A percentile compares a stretch with the other conserved stretches of the same genome.
phyloP scores from a whole-genome alignment of 176 grass and related monocot species.

The Triticum urartu region DNA sequence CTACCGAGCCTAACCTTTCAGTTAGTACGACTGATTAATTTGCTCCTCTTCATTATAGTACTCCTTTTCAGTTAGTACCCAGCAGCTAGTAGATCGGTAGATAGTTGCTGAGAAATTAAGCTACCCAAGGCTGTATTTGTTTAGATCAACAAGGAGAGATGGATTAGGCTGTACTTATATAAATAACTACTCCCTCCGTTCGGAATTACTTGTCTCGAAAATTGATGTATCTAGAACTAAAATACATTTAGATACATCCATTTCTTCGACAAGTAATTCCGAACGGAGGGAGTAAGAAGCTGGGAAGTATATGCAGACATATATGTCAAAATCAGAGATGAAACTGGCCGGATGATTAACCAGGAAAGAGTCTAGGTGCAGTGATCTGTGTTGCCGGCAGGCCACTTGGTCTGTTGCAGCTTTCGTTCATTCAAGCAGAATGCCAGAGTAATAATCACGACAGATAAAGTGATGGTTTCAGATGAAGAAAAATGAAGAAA shows the following conservation, averaged over 20 bases:
- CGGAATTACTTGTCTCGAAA: no score
- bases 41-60: neutral
- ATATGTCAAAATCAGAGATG: no score
- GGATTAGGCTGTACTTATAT: no score
- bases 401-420: constrained; percentile 2
- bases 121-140: no score
- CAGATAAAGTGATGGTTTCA: constrained; percentile 1
- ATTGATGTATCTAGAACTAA: no score
- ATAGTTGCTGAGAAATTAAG: no score
- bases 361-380: neutral
- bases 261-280: no score
- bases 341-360: neutral
- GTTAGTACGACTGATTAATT: neutral
- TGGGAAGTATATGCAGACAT: no score
- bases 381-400: neutral
- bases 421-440: neutral
- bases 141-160: no score
- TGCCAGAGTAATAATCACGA: neutral
- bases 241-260: no score
- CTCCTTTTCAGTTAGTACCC: neutral
- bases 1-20: neutral
- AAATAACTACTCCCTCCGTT: no score
- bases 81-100: neutral
- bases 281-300: no score
- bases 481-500: neutral